Evolutionary conservation across 2,329 filamentous ascomycete species (phyloP).

Genomic region (Colletotrichum horii): DNA sequence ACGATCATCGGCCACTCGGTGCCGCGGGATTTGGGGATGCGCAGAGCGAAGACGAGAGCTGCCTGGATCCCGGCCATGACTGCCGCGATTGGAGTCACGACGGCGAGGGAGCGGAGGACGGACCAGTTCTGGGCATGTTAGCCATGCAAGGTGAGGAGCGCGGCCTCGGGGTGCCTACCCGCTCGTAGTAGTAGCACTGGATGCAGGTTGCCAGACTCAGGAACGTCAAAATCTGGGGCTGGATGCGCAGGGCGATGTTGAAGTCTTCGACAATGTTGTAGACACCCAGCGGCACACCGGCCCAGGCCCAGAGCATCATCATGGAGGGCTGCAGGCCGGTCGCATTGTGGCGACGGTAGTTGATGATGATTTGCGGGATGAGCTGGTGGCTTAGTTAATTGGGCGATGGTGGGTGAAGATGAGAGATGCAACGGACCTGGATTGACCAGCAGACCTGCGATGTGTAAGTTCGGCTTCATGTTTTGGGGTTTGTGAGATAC

Average conservation of each 20-base stretch:
- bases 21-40: slow-evolving; percentile 44
- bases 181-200: slow-evolving; percentile 48
- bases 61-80: slow-evolving; percentile 65
- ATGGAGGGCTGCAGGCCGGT: slow-evolving; percentile 70
- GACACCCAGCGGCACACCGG: slow-evolving; percentile 68
- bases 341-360: slow-evolving; percentile 70
- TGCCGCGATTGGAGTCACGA: slow-evolving; percentile 55
- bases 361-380: slow-evolving; percentile 73
- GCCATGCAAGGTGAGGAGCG: not conserved
- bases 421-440: slow-evolving; percentile 46
- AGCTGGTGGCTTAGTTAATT: slow-evolving; percentile 46
- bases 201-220: slow-evolving; percentile 49
- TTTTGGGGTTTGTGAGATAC: not conserved
- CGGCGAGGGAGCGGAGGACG: slow-evolving; percentile 48
- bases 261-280: slow-evolving; percentile 49
- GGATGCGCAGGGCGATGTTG: slow-evolving; percentile 45
- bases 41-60: slow-evolving; percentile 62
- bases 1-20: slow-evolving; percentile 67
- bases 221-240: slow-evolving; percentile 47
- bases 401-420: not conserved
- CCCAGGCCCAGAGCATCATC: slow-evolving; percentile 76
- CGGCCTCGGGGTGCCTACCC: slow-evolving; percentile 35
- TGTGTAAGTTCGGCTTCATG: slow-evolving; percentile 6
- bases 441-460: slow-evolving; percentile 67
- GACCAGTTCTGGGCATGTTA: slow-evolving; percentile 52